These are phyloP conservation scores for Nemophila menziesii DNA, from an alignment of 257 asterid species.

Conservation along the genomic window DNA sequence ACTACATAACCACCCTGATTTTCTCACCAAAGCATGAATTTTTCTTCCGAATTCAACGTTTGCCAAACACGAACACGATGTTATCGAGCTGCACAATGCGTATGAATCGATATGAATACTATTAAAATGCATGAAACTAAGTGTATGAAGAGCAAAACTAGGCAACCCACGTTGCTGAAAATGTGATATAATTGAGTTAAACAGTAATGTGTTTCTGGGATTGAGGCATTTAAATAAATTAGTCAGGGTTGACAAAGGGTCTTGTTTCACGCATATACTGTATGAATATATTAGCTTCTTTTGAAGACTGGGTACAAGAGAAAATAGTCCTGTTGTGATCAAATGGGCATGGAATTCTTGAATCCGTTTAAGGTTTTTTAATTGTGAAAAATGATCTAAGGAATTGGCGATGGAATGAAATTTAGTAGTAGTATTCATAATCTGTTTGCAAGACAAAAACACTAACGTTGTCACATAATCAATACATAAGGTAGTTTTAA, in stretches of 20 bases:
- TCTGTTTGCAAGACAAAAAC: no score
- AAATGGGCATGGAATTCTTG: constrained; percentile 37
- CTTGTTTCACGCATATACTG: constrained; percentile 15
- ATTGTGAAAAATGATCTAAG: constrained; percentile 34
- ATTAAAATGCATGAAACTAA: constrained; percentile 52
- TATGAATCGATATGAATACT: constrained; percentile 52
- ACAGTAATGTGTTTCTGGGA: constrained; percentile 47
- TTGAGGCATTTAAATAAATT: constrained; percentile 39
- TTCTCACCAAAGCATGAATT: constrained; percentile 36
- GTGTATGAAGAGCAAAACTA: constrained; percentile 38
- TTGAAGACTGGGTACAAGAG: constrained; percentile 50
- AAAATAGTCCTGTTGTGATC: constrained; percentile 36
- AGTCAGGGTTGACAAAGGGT: constrained; percentile 17
- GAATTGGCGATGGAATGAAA: constrained; percentile 29
- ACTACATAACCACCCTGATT: constrained; percentile 36
- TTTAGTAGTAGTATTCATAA: constrained; percentile 18
- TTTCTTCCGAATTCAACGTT: constrained; percentile 24
- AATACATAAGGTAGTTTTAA: no score
- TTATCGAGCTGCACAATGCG: constrained; percentile 15
- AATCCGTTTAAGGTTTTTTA: constrained; percentile 35
- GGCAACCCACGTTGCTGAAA: constrained; percentile 47
- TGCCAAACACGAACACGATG: constrained; percentile 7
- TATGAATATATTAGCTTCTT: constrained; percentile 38
- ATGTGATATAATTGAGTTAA: constrained; percentile 58
- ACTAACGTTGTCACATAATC: no score